Evolutionary conservation across 2,329 filamentous ascomycete genomes (phyloP).

Genomic region (Cladosporium velox): DNA sequence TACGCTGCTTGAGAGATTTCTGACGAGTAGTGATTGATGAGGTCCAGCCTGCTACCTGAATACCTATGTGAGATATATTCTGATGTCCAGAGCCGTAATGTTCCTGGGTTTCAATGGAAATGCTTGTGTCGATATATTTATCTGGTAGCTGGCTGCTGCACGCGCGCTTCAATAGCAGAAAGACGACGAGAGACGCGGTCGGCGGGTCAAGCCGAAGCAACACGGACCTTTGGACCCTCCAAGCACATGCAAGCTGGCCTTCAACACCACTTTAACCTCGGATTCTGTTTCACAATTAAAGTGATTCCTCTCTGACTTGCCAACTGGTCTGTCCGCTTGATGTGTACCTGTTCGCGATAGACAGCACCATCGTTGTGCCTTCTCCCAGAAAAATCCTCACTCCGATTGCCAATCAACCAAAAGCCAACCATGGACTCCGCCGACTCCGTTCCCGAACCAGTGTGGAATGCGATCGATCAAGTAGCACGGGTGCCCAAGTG

Average conservation of each 20-base stretch:
- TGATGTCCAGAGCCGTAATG: background rate
- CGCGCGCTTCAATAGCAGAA: constrained; percentile 11
- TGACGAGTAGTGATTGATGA: background rate
- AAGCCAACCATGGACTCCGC: constrained; percentile 34
- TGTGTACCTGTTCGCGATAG: background rate
- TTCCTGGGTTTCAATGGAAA: background rate
- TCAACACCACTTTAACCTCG: constrained; percentile 3
- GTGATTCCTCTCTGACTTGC: background rate
- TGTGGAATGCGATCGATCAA: constrained; percentile 34
- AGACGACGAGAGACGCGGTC: constrained; percentile 10
- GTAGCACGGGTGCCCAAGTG: constrained; percentile 29
- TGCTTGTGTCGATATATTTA: background rate
- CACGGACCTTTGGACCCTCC: constrained; percentile 11
- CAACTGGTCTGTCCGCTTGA: background rate
- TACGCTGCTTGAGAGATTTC: background rate
- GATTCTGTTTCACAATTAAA: background rate
- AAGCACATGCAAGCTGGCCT: constrained; percentile 17
- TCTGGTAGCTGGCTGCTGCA: background rate
- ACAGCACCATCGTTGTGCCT: constrained; percentile 12
- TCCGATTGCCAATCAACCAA: background rate
- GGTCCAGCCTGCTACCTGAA: background rate
- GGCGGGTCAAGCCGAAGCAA: constrained; percentile 9
- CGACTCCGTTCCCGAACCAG: constrained; percentile 33
- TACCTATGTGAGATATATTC: background rate
- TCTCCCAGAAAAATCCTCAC: background rate